Evolutionary conservation across 169 alveolate species (phyloP).

Genomic region (Eimeria maxima): DNA sequence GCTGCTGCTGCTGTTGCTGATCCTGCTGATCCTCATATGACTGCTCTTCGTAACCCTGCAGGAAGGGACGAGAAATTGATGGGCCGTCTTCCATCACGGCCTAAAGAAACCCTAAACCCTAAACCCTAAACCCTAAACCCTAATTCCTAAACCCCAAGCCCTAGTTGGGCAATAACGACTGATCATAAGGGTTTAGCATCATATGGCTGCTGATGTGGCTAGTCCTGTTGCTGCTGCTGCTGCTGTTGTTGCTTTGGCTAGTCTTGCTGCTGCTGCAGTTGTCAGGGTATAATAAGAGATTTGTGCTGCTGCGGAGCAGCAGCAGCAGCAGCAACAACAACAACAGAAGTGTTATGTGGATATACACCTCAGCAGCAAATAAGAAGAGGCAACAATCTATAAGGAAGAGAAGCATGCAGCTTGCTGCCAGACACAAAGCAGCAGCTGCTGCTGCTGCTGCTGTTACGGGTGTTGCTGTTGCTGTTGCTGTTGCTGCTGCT

Average conservation of each 20-base stretch:
- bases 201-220: neutral
- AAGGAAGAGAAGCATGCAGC: neutral
- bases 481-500: constrained; percentile 4
- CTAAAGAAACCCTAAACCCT: constrained; percentile 12
- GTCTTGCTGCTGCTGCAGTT: constrained; percentile 2
- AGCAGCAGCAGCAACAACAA: neutral
- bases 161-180: neutral
- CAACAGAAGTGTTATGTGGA: neutral
- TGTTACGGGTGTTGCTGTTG: neutral
- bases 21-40: constrained; percentile 11
- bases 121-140: constrained; percentile 17
- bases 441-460: constrained; percentile 6
- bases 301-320: constrained; percentile 5
- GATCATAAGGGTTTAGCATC: neutral
- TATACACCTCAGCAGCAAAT: neutral
- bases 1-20: constrained; percentile 28
- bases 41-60: constrained; percentile 30
- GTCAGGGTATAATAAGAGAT: too few species aligned
- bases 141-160: neutral
- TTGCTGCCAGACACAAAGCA: neutral
- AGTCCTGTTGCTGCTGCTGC: neutral
- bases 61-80: neutral
- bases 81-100: neutral
- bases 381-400: too few species aligned
- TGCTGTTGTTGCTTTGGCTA: neutral